phyloP scores from a whole-genome alignment of 169 alveolate genomes.

The Amoebophrya sp. region DNA sequence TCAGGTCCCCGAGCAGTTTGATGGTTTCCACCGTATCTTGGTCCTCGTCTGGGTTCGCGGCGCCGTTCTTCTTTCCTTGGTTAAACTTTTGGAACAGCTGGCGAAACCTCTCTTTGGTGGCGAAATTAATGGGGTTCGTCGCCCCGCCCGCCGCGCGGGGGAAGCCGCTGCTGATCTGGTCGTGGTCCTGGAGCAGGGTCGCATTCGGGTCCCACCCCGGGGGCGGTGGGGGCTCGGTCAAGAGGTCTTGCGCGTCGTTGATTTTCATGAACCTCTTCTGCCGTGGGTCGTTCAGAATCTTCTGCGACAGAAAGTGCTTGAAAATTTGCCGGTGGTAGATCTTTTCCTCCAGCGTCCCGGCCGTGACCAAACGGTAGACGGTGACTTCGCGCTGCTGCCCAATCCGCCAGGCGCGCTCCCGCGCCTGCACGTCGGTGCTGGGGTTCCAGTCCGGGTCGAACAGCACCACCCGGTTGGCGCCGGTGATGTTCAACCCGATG shows the following conservation, averaged over 20 bases:
- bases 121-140: no score
- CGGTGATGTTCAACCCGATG: constrained; percentile 67
- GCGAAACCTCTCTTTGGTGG: no score
- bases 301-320: constrained; percentile 60
- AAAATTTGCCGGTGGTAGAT: constrained; percentile 63
- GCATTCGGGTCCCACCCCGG: neutral
- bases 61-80: no score
- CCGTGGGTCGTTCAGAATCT: constrained; percentile 53
- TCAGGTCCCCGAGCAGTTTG: neutral
- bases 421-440: constrained; percentile 70
- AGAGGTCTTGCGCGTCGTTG: constrained; percentile 48
- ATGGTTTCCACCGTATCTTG: neutral
- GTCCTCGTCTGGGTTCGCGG: no score
- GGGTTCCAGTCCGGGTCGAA: constrained; percentile 84
- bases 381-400: constrained; percentile 76
- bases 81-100: no score
- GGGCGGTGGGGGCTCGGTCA: neutral
- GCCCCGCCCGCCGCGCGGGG: neutral
- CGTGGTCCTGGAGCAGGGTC: neutral
- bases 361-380: constrained; percentile 67
- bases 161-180: neutral
- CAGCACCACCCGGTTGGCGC: constrained; percentile 72
- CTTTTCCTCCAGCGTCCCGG: constrained; percentile 67
- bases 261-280: constrained; percentile 53
- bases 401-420: constrained; percentile 76